A percentile compares a stretch with the other conserved stretches of the same genome.
These are phyloP conservation scores for Talaromyces verruculosus DNA, from an alignment of 2,329 filamentous ascomycete species.

Conservation along the genomic window DNA sequence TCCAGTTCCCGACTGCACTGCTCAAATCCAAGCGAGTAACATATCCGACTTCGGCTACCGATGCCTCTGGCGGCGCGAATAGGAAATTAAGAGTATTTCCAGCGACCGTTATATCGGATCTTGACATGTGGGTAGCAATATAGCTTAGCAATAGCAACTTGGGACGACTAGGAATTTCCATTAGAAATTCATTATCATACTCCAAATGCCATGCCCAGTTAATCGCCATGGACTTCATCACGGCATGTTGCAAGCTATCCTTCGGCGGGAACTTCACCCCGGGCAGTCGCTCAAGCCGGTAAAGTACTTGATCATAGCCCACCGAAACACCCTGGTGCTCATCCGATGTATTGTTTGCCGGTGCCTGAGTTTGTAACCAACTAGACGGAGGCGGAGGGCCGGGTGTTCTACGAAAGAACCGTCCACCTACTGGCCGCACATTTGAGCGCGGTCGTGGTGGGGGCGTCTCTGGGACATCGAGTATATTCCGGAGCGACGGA, in stretches of 20 bases:
- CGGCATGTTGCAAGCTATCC: conserved; percentile 51
- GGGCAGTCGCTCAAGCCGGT: conserved; percentile 43
- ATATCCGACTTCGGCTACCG: conserved; percentile 38
- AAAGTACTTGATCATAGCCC: conserved; percentile 28
- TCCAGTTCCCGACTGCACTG: conserved; percentile 49
- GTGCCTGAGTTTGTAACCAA: conserved; percentile 39
- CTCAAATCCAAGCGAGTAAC: conserved; percentile 56
- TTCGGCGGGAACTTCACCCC: conserved; percentile 38
- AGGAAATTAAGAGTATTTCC: conserved; percentile 52
- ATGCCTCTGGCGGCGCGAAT: conserved; percentile 40
- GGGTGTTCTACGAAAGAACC: conserved; percentile 39
- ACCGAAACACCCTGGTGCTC: conserved; percentile 21
- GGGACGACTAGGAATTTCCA: conserved; percentile 51
- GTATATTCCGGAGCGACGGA: conserved; percentile 46
- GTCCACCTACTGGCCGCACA: conserved; percentile 32
- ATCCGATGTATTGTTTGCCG: conserved; percentile 21
- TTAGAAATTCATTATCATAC: conserved; percentile 58
- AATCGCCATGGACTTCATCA: conserved; percentile 55
- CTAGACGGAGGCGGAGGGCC: conserved; percentile 50
- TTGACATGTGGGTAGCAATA: conserved; percentile 51
- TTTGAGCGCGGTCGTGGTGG: conserved; percentile 44
- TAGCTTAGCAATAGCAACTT: conserved; percentile 59
- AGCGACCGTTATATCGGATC: conserved; percentile 39
- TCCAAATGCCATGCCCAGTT: conserved; percentile 59
- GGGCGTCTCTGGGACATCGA: conserved; percentile 46